Evolutionary conservation across 1,284 basidiomycete species (phyloP).

Genomic region (Pseudozyma tsukubaensis): DNA sequence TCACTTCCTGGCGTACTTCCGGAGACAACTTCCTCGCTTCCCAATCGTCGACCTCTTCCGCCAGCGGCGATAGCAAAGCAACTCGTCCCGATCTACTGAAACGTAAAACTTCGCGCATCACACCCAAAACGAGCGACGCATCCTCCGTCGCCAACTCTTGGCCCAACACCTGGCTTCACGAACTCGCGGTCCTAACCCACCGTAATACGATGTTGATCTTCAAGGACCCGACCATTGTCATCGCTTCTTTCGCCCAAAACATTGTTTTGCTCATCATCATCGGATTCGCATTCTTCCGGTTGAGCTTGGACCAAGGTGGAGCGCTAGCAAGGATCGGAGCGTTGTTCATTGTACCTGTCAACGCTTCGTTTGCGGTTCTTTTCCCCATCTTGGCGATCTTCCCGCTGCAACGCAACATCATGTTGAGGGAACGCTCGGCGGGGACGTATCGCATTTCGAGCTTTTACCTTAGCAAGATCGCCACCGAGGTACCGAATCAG

Average conservation of each 20-base stretch:
- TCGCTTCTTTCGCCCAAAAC: constrained; percentile 47
- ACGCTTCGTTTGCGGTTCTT: constrained; percentile 42
- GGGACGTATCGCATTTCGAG: constrained; percentile 51
- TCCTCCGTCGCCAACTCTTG: constrained; percentile 27
- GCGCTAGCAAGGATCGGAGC: constrained; percentile 52
- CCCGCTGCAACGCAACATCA: constrained; percentile 47
- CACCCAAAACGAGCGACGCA: constrained; percentile 28
- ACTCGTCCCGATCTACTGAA: background rate
- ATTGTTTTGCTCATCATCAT: constrained; percentile 48
- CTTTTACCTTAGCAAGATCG: constrained; percentile 49
- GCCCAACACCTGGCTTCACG: constrained; percentile 52
- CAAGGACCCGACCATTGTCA: constrained; percentile 45
- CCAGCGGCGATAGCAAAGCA: background rate
- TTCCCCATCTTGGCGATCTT: constrained; percentile 56
- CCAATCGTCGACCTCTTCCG: background rate
- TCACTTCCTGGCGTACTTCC: constrained; percentile 39
- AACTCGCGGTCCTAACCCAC: constrained; percentile 44
- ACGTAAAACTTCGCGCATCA: constrained; percentile 21
- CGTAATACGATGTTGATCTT: constrained; percentile 46
- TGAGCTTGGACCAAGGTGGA: constrained; percentile 36
- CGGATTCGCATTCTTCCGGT: constrained; percentile 55
- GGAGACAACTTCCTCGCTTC: constrained; percentile 18
- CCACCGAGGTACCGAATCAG: constrained; percentile 55
- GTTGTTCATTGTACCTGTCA: constrained; percentile 55
- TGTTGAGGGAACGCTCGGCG: constrained; percentile 51